Conservation (phyloP, 257 asterid genomes). For the Scutellaria galericulata region DNA sequence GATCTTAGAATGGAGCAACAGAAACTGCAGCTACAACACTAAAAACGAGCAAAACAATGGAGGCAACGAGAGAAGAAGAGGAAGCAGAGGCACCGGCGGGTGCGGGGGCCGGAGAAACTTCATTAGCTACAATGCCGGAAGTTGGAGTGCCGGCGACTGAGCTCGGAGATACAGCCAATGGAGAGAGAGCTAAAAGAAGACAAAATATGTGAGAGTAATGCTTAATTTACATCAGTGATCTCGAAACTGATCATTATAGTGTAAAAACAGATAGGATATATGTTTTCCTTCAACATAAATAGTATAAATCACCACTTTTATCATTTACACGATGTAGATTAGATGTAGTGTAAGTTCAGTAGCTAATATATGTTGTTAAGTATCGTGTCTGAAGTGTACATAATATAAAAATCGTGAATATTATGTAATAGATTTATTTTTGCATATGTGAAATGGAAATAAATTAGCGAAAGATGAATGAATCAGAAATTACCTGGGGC, state of each 20-base stretch:
- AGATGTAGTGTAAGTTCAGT: too few species aligned
- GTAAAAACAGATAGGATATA: too few species aligned
- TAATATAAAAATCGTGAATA: too few species aligned
- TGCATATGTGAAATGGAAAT: neutral
- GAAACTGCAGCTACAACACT: constrained; percentile 32
- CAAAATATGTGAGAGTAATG: neutral
- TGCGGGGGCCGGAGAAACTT: constrained; percentile 49
- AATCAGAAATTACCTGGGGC: constrained; percentile 68
- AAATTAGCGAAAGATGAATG: neutral
- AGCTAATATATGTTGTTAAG: too few species aligned
- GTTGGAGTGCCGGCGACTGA: constrained; percentile 35
- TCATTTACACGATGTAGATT: too few species aligned
- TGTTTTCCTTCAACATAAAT: too few species aligned
- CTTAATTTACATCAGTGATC: too few species aligned
- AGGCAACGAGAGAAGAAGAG: constrained; percentile 40
- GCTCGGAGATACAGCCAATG: constrained; percentile 37
- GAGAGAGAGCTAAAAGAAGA: constrained; percentile 33
- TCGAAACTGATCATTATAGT: too few species aligned
- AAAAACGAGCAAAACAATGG: constrained; percentile 36
- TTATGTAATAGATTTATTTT: too few species aligned
- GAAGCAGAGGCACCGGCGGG: constrained; percentile 44
- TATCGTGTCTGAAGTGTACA: too few species aligned
- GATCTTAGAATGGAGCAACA: constrained; percentile 41
- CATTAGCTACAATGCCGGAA: constrained; percentile 40
- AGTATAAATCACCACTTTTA: too few species aligned